A percentile compares a stretch with the other conserved stretches of the same genome.
phyloP scores from a whole-genome alignment of 2,329 filamentous ascomycete species.

The Ilyonectria destructans region DNA sequence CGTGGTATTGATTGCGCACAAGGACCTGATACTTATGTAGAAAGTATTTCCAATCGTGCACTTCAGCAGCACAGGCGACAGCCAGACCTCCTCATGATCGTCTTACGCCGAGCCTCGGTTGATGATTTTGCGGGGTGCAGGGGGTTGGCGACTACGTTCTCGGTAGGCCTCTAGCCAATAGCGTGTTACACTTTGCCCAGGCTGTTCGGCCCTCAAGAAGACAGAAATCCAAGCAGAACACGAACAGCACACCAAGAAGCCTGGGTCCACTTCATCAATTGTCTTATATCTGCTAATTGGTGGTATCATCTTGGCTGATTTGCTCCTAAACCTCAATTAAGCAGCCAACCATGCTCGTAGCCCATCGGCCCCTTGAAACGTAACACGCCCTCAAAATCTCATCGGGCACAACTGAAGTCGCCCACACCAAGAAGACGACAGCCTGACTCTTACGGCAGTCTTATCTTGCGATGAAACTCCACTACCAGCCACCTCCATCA shows the following conservation, averaged over 20 bases:
- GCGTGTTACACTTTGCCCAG: conserved; percentile 38
- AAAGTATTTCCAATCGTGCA: neutral
- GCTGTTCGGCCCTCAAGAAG: neutral
- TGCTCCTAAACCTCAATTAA: neutral
- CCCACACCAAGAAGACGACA: neutral
- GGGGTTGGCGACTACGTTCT: conserved; percentile 13
- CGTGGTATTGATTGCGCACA: neutral
- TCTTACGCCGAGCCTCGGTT: conserved; percentile 38
- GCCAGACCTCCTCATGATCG: neutral
- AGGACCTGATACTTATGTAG: no score
- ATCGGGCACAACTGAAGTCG: neutral
- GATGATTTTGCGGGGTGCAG: conserved; percentile 36
- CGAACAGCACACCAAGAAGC: neutral
- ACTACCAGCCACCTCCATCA: conserved; percentile 40
- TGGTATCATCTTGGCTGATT: neutral
- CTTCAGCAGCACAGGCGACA: neutral
- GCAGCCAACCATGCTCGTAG: neutral
- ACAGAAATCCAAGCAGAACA: neutral
- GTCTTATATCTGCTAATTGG: neutral
- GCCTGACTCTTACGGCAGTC: neutral
- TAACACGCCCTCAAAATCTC: neutral
- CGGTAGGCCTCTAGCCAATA: conserved; percentile 33
- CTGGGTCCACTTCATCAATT: neutral
- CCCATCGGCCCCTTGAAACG: neutral
- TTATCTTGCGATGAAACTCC: neutral